phyloP scores from a whole-genome alignment of 2,329 filamentous ascomycete species.

The Fusarium sp. region DNA sequence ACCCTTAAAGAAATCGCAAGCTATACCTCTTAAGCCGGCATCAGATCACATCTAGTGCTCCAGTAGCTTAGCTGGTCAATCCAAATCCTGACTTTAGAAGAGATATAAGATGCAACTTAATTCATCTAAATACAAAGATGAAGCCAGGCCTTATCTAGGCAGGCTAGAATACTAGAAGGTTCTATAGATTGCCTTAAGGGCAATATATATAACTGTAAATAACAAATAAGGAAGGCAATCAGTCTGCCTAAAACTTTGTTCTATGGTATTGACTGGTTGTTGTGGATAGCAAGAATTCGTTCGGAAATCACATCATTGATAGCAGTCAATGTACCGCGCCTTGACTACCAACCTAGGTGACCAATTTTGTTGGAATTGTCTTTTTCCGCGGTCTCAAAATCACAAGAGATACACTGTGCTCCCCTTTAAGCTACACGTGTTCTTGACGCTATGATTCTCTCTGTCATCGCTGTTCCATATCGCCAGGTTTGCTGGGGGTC shows the following conservation, averaged over 20 bases:
- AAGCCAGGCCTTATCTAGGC: not conserved
- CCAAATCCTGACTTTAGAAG: not conserved
- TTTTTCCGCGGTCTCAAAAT: not conserved
- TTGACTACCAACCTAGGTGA: not conserved
- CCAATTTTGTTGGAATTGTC: not conserved
- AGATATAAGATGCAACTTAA: not conserved
- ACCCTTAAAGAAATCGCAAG: not conserved
- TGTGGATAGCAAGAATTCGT: not conserved
- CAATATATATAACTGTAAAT: not conserved
- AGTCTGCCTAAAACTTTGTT: not conserved
- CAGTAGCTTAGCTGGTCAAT: not conserved
- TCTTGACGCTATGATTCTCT: not conserved
- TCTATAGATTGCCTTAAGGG: not conserved
- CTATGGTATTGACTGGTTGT: not conserved
- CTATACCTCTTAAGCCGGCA: conserved; percentile 5
- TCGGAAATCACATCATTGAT: not conserved
- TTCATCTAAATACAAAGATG: not conserved
- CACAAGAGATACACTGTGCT: not conserved
- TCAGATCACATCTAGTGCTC: not conserved
- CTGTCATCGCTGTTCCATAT: not conserved
- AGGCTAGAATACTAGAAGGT: not conserved
- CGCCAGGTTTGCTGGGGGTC: not conserved
- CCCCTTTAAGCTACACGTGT: not conserved
- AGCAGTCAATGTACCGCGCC: not conserved
- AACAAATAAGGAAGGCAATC: not conserved